Evolutionary conservation across 2,329 filamentous ascomycete species (phyloP).

Genomic region (Aspergillus phoenicis): DNA sequence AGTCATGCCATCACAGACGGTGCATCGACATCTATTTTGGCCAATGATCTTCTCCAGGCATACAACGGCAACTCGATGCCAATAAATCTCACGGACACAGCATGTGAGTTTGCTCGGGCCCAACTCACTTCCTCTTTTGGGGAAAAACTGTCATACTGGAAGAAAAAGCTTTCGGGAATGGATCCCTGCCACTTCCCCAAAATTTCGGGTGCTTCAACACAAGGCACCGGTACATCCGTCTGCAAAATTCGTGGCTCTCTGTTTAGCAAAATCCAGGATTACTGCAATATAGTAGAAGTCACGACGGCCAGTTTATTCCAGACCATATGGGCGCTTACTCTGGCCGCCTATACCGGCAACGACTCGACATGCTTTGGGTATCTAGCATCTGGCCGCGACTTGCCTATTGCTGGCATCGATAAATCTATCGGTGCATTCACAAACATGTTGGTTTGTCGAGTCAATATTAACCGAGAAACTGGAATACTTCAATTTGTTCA

Average conservation of each 20-base stretch:
- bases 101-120: not conserved
- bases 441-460: slow-evolving; percentile 7
- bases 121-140: not conserved
- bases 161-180: not conserved
- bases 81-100: not conserved
- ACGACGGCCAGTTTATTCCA: not conserved
- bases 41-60: not conserved
- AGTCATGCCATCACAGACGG: not conserved
- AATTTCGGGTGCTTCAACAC: not conserved
- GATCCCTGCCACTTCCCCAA: not conserved
- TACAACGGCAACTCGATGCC: not conserved
- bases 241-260: not conserved
- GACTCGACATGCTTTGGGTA: slow-evolving; percentile 7
- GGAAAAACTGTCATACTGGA: not conserved
- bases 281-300: too few relatives aligned
- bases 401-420: not conserved
- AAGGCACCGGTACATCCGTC: not conserved
- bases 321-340: slow-evolving; percentile 3
- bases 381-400: slow-evolving; percentile 9
- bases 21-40: not conserved
- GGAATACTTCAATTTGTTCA: not conserved
- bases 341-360: slow-evolving; percentile 1
- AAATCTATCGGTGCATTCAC: slow-evolving; percentile 3
- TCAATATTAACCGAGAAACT: not conserved
- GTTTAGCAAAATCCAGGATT: too few relatives aligned